phyloP scores from a whole-genome alignment of 805 yeast genomes.

The Candida xyloterini region DNA sequence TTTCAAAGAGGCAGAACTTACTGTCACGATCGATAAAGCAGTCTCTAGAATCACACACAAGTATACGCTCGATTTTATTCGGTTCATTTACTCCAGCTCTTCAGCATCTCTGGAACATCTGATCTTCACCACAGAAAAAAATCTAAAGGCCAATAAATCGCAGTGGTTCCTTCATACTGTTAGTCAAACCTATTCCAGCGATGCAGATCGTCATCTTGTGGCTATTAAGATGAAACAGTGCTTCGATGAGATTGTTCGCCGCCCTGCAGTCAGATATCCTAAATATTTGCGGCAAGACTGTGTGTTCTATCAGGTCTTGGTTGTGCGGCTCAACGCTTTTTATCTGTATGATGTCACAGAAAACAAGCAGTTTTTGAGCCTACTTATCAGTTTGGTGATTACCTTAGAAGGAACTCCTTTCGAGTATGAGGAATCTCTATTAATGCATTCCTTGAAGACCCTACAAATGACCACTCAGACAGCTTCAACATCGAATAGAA shows the following conservation, averaged over 20 bases:
- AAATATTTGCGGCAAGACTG: slow-evolving; percentile 7
- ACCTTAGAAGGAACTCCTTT: slow-evolving; percentile 11
- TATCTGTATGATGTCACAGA: slow-evolving; percentile 21
- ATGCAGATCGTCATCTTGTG: slow-evolving; percentile 2
- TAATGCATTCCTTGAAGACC: slow-evolving; percentile 12
- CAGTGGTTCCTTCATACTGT: slow-evolving; percentile 13
- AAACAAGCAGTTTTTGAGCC: slow-evolving; percentile 20
- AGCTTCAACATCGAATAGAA: slow-evolving; percentile 6
- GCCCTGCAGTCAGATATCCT: not conserved
- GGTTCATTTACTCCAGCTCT: slow-evolving; percentile 7
- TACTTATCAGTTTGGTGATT: slow-evolving; percentile 11
- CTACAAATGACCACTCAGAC: slow-evolving; percentile 11
- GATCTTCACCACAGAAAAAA: slow-evolving; percentile 2
- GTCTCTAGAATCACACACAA: slow-evolving; percentile 20
- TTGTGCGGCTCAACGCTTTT: slow-evolving; percentile 22
- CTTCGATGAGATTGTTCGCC: slow-evolving; percentile 6
- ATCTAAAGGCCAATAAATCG: not conserved
- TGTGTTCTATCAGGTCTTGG: slow-evolving; percentile 18
- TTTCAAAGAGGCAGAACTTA: slow-evolving; percentile 18
- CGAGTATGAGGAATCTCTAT: slow-evolving; percentile 12
- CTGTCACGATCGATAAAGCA: slow-evolving; percentile 16
- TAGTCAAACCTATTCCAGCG: slow-evolving; percentile 6
- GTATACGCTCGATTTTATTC: slow-evolving; percentile 17
- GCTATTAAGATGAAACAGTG: slow-evolving; percentile 13
- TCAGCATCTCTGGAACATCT: slow-evolving; percentile 5